Conservation (phyloP, 1,284 basidiomycete species). For the Cryptococcus wingfieldii region DNA sequence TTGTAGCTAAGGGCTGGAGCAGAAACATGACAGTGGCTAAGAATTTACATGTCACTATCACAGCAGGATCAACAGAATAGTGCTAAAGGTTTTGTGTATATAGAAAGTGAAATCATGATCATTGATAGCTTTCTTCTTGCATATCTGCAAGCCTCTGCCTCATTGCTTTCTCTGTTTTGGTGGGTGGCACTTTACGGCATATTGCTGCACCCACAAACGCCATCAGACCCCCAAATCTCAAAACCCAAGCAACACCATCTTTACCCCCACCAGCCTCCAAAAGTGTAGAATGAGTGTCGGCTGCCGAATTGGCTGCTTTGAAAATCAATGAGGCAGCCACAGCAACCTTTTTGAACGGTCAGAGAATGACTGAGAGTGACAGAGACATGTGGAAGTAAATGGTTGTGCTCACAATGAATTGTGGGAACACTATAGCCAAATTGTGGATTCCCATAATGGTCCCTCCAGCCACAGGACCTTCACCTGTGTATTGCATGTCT, state of each 20-base stretch:
- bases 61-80: too few relatives aligned
- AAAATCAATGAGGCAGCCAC: slow-evolving; percentile 86
- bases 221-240: slow-evolving; percentile 84
- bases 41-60: too few relatives aligned
- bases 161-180: slow-evolving; percentile 83
- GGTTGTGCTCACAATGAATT: slow-evolving; percentile 68
- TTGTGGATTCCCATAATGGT: slow-evolving; percentile 95
- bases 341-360: slow-evolving; percentile 60
- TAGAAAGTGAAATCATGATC: neutral
- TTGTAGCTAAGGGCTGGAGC: too few relatives aligned
- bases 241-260: slow-evolving; percentile 85
- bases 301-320: slow-evolving; percentile 61
- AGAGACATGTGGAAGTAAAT: neutral
- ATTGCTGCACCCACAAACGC: slow-evolving; percentile 70
- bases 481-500: slow-evolving; percentile 52
- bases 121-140: slow-evolving; percentile 54
- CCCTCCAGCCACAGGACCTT: slow-evolving; percentile 72
- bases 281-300: slow-evolving; percentile 37
- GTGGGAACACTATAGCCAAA: slow-evolving; percentile 85
- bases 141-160: slow-evolving; percentile 72
- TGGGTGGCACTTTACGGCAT: slow-evolving; percentile 75
- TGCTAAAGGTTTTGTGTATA: neutral
- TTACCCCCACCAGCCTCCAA: slow-evolving; percentile 58
- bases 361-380: neutral
- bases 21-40: too few relatives aligned